phyloP scores from a whole-genome alignment of 2,329 filamentous ascomycete genomes.

The Cladosporium sp. region DNA sequence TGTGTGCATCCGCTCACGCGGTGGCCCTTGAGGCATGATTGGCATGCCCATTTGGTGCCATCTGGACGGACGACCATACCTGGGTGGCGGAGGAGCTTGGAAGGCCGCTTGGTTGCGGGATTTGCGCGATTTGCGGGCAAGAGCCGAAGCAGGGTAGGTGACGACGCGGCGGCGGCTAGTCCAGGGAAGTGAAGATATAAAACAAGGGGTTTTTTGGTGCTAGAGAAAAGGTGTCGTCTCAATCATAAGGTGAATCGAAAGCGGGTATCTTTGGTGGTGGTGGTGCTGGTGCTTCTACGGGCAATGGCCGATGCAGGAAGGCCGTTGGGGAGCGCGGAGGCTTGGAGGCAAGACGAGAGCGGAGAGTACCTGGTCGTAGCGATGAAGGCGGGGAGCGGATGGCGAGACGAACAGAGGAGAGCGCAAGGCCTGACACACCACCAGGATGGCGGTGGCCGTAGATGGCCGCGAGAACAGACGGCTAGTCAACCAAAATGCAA shows the following conservation, averaged over 20 bases:
- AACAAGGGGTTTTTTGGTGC: conserved; percentile 7
- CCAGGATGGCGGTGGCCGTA: conserved; percentile 30
- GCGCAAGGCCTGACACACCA: conserved; percentile 29
- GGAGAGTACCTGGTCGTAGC: conserved; percentile 6
- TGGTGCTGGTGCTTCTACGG: background rate
- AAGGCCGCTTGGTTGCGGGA: conserved; percentile 10
- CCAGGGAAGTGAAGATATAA: conserved; percentile 4
- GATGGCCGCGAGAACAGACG: conserved; percentile 18
- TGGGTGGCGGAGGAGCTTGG: conserved; percentile 9
- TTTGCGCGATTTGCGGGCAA: conserved; percentile 16
- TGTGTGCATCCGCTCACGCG: conserved; percentile 98
- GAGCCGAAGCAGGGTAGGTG: conserved; percentile 4
- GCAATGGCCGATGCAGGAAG: background rate
- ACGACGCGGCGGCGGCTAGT: background rate
- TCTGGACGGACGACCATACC: conserved; percentile 44
- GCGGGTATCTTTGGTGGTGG: conserved; percentile 12
- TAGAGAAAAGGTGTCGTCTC: conserved; percentile 8
- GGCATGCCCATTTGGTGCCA: conserved; percentile 96
- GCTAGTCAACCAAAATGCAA: conserved; percentile 12
- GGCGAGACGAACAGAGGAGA: conserved; percentile 12
- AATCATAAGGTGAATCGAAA: conserved; percentile 11
- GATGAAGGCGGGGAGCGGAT: background rate
- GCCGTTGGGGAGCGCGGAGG: background rate
- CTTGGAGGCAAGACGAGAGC: background rate
- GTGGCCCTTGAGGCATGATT: conserved; percentile 96